These are phyloP conservation scores for Pilasporangium apinafurcum DNA, from an alignment of 352 stramenopile genomes.

Conservation along the genomic window DNA sequence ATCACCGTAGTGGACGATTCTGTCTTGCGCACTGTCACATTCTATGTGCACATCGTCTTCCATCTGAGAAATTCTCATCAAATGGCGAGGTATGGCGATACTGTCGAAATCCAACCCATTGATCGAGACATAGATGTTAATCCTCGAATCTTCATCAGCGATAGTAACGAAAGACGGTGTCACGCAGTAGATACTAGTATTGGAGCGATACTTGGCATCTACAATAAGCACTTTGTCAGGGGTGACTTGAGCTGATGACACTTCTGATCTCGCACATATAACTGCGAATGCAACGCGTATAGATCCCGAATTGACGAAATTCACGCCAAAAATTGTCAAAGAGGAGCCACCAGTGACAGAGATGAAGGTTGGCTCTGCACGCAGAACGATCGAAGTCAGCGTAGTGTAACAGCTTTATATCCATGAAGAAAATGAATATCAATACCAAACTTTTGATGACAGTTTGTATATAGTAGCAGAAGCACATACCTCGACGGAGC, in stretches of 20 bases:
- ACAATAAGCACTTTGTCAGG: constrained; percentile 25
- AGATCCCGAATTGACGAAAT: constrained; percentile 34
- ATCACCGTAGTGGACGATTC: constrained; percentile 1
- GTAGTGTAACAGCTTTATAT: constrained; percentile 21
- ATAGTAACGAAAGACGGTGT: constrained; percentile 26
- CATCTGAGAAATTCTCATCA: constrained; percentile 8
- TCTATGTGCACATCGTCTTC: neutral
- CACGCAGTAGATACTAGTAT: constrained; percentile 28
- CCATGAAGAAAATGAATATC: too few relatives aligned
- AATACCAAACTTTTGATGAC: too few relatives aligned
- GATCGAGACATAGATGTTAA: constrained; percentile 39
- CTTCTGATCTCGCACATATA: neutral
- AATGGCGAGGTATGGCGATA: constrained; percentile 30
- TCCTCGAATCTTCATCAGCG: constrained; percentile 6
- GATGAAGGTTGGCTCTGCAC: constrained; percentile 33
- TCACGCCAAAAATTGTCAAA: constrained; percentile 36
- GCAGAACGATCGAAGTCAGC: constrained; percentile 25
- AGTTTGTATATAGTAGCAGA: too few relatives aligned
- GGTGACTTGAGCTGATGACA: neutral
- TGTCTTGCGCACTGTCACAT: neutral
- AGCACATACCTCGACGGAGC: constrained; percentile 19
- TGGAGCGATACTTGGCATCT: constrained; percentile 46
- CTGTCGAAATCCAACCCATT: constrained; percentile 66
- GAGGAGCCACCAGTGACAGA: constrained; percentile 29
- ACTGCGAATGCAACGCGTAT: constrained; percentile 45